Base-by-base conservation (phyloP, 495 filamentous ascomycete genomes). In the Venustampulla echinocandica region DNA sequence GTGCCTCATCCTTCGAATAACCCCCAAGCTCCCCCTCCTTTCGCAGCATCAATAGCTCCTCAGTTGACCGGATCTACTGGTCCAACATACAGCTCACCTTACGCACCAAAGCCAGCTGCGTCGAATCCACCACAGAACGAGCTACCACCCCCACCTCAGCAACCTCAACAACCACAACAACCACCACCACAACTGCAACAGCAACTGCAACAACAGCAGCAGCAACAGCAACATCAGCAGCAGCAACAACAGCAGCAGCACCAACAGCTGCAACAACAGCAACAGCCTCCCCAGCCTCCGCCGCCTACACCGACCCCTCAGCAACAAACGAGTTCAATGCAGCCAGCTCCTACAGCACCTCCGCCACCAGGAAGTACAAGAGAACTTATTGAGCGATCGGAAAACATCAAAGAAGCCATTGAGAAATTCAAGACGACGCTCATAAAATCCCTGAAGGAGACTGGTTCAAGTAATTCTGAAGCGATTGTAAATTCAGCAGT, bases 81-180 rank as follows among this genome's bases (percentile, higher is more conserved):
- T 46, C 41, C 42, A 18, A 14, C 47, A 15, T 61, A 61, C 24
- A 61, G 58, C 25, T 61, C 58, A 24, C 58, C 58, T 7, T 61
- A 61, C 42, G 58, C 52, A 21, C 42, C 57, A 1, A 60, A 58
- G 22, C 54, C 53, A 9, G 13, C 43, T 2, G 20, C 45, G 17
- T 1, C 53, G 17, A 37, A n/a, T n/a, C n/a, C n/a, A n/a, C n/a
- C n/a, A n/a, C 27, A 30, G n/a, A 30, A 7, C 7, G 27, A 30
- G 7, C n/a, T n/a, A 7, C 27, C 27, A 30, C 7, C 7, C 7
- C 27, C 27, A 20, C 37, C 33, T 21, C 37, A 48, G 10, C 39
- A 43, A 35, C 45, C 40, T 13, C 24, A 20, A 4, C 44, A 38
- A 36, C 32, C 22, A 25, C 47, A 44, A 42, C 42, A 38, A 11